phyloP scores from a whole-genome alignment of 257 asterid genomes.

The Solanum chilense region DNA sequence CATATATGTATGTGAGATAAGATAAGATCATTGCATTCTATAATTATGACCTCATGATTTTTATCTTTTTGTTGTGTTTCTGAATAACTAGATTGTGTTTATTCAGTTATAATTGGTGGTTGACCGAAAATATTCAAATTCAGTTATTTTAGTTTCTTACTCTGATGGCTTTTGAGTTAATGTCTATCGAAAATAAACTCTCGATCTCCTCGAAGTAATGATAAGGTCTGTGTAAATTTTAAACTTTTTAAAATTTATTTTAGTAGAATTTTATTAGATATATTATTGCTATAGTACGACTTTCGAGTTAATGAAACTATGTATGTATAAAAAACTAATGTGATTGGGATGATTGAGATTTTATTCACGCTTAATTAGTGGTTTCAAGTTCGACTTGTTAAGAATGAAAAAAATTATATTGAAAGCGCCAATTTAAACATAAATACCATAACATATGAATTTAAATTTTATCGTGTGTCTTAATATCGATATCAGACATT shows the following conservation, averaged over 20 bases:
- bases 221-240: rapidly evolving
- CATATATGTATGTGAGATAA: background rate
- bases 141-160: background rate
- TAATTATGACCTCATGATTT: background rate
- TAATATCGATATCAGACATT: background rate
- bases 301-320: background rate
- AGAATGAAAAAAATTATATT: too few species aligned
- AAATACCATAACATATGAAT: rapidly evolving
- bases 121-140: background rate
- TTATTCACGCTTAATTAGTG: too few species aligned
- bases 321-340: background rate
- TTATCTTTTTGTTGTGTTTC: background rate
- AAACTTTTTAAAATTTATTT: rapidly evolving
- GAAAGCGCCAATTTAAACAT: rapidly evolving
- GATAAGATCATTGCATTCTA: background rate
- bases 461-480: too few species aligned
- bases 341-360: background rate
- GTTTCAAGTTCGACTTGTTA: too few species aligned
- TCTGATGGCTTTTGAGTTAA: background rate
- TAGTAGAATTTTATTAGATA: too few species aligned
- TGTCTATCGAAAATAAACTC: rapidly evolving
- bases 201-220: background rate
- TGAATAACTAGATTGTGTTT: background rate
- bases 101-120: background rate
- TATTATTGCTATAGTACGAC: background rate